Percentiles rank a stretch among this genome's conserved stretches.
Conservation (phyloP, 2,329 filamentous ascomycete species). For the Trichoderma atrobrunneum region DNA sequence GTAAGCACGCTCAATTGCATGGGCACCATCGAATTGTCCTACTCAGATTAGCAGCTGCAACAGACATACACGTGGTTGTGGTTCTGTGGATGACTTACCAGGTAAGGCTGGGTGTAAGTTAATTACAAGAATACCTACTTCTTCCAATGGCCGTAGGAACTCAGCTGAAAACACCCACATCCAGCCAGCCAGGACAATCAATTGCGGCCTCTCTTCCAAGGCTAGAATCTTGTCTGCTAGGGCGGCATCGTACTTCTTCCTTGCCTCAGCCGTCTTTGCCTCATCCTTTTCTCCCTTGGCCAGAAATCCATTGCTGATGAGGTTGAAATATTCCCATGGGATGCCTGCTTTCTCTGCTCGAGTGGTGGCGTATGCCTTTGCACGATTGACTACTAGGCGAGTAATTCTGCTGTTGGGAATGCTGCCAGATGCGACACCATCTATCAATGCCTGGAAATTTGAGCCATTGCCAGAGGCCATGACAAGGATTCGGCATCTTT, state of each 20-base stretch:
- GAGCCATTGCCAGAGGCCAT: slow-evolving; percentile 68
- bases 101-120: slow-evolving; percentile 60
- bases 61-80: neutral
- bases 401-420: slow-evolving; percentile 45
- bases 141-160: slow-evolving; percentile 67
- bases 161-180: slow-evolving; percentile 75
- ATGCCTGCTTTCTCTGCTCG: slow-evolving; percentile 52
- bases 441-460: slow-evolving; percentile 32
- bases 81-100: neutral
- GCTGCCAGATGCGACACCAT: slow-evolving; percentile 40
- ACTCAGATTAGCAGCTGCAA: slow-evolving; percentile 25
- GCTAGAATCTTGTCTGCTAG: slow-evolving; percentile 65
- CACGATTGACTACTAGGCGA: slow-evolving; percentile 47
- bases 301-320: slow-evolving; percentile 67
- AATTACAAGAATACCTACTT: slow-evolving; percentile 65
- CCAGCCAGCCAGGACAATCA: slow-evolving; percentile 81
- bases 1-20: slow-evolving; percentile 76
- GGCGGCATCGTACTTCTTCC: slow-evolving; percentile 67
- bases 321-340: slow-evolving; percentile 77
- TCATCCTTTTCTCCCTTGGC: slow-evolving; percentile 41
- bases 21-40: slow-evolving; percentile 72
- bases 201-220: slow-evolving; percentile 56
- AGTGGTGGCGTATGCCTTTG: slow-evolving; percentile 43
- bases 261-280: slow-evolving; percentile 54
- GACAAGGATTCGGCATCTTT: slow-evolving; percentile 56